Percentiles rank a stretch among this genome's conserved stretches.
These are phyloP conservation scores for Baorangia bicolor DNA, from an alignment of 768 basidiomycete species.

Conservation along the genomic window DNA sequence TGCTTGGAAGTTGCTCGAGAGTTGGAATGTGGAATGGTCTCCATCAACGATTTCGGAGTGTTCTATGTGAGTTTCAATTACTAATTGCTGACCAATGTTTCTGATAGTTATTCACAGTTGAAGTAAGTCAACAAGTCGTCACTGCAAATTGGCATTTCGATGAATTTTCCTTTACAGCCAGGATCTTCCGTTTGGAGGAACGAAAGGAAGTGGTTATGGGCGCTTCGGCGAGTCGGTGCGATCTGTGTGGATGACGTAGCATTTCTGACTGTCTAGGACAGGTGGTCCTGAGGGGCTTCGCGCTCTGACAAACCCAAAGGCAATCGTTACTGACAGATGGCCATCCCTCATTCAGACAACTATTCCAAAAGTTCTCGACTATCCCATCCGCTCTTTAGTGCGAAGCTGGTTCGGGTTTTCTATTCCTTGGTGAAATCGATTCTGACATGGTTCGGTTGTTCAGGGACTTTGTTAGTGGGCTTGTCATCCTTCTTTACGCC, in stretches of 20 bases:
- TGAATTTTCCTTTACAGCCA: conserved; percentile 47
- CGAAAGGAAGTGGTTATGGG: conserved; percentile 89
- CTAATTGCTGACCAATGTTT: conserved; percentile 7
- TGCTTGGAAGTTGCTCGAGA: conserved; percentile 78
- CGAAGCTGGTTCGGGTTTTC: conserved; percentile 64
- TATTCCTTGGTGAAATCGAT: background rate
- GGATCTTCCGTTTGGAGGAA: conserved; percentile 93
- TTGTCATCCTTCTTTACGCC: conserved; percentile 48
- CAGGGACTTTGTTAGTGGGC: conserved; percentile 53
- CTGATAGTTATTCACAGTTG: conserved; percentile 42
- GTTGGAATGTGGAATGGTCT: conserved; percentile 95
- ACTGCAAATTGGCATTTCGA: conserved; percentile 2
- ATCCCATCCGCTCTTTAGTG: conserved; percentile 72
- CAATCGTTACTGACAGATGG: conserved; percentile 83
- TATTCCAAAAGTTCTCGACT: conserved; percentile 85
- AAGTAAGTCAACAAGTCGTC: conserved; percentile 48
- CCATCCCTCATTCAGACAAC: conserved; percentile 78
- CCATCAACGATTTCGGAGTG: conserved; percentile 91
- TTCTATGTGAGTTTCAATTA: conserved; percentile 62
- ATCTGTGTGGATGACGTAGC: background rate
- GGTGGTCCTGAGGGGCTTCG: conserved; percentile 94
- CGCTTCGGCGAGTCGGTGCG: conserved; percentile 66
- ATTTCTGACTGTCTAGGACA: conserved; percentile 28
- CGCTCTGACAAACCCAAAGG: conserved; percentile 84
- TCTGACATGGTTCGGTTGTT: conserved; percentile 1